Base-by-base conservation (phyloP, 2,329 filamentous ascomycete species). In the Endoconidiophora laricicola region DNA sequence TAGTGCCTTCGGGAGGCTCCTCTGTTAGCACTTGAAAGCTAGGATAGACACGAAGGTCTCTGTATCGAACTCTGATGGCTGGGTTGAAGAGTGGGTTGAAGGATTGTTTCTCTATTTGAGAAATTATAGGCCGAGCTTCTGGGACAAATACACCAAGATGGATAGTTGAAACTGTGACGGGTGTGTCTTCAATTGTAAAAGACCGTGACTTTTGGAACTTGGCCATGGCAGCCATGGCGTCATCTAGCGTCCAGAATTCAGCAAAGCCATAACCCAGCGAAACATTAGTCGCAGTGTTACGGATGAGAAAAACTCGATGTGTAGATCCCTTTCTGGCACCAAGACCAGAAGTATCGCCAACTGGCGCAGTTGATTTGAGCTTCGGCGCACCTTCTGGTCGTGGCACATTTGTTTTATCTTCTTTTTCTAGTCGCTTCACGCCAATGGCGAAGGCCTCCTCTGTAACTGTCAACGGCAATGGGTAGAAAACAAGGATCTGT, bases 81-180 rank as follows among this genome's bases (percentile, higher is more conserved):
- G 79, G 71, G 57, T 87, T 87, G 56, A 76, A 78, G 1, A 85
- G 68, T 1, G 83, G 81, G 29, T 72, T 71, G 58, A 90, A 88
- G 0, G 80, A 82, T 60, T 79, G 79, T 43, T 66, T 69, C 12
- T 76, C 71, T n/a, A 70, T 74, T 16, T 73, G 72, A 0, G 73
- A 67, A 4, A 70, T 69, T 1, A 68, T 52, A 6, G 72, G 70
- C 46, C 79, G 74, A 45, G 82, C 70, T 41, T 83, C 80, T 0
- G 83, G 84, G 10, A 88, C 76, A 58, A 93, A 91, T 2, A 91
- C 84, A 4, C 85, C 85, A n/a, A 83, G 77, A 56, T 91, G 85
- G 38, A 88, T 87, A 56, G 83, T 86, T 41, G 76, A 81, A 22
- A 86, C 71, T 9, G 75, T 71, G 14, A 86, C 81, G 0, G 79